These are phyloP conservation scores for Daldinia vernicosa DNA, from an alignment of 495 filamentous ascomycete species.

Conservation along the genomic window DNA sequence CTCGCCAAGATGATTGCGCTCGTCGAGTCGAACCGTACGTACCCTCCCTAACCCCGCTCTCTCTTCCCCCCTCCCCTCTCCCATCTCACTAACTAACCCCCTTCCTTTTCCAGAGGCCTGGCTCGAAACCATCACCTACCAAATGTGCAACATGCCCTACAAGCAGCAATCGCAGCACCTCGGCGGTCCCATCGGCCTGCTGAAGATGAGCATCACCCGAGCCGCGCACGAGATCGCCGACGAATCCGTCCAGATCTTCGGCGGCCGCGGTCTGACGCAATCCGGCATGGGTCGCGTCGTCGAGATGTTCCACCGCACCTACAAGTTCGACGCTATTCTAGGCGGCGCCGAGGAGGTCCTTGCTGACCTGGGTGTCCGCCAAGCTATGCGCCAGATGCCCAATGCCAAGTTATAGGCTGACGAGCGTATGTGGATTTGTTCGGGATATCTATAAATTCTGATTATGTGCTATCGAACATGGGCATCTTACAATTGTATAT, in stretches of 20 bases:
- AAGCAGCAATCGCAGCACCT: conserved; percentile 77
- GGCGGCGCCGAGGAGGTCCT: conserved; percentile 87
- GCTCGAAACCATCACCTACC: conserved; percentile 82
- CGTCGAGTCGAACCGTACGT: conserved; percentile 70
- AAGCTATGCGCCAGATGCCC: conserved; percentile 83
- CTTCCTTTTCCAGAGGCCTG: conserved; percentile 65
- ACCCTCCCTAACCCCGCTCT: too few species aligned
- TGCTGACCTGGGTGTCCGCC: conserved; percentile 81
- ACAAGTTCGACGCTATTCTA: conserved; percentile 90
- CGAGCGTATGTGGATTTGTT: background rate
- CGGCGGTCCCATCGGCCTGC: conserved; percentile 81
- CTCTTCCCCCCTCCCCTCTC: background rate
- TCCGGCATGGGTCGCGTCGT: conserved; percentile 82
- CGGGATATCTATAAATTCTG: background rate
- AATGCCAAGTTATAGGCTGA: conserved; percentile 78
- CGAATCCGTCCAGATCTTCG: conserved; percentile 86
- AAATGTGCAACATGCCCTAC: conserved; percentile 89
- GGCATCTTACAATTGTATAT: background rate
- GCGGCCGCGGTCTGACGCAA: conserved; percentile 82
- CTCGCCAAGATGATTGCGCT: conserved; percentile 89
- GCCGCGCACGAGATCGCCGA: conserved; percentile 84
- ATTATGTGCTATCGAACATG: background rate
- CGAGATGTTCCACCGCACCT: conserved; percentile 83
- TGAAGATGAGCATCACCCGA: conserved; percentile 81
- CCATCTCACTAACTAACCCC: background rate